A percentile compares a stretch with the other conserved stretches of the same genome.
phyloP scores from a whole-genome alignment of 2,329 filamentous ascomycete species.

The Cladophialophora bantiana region DNA sequence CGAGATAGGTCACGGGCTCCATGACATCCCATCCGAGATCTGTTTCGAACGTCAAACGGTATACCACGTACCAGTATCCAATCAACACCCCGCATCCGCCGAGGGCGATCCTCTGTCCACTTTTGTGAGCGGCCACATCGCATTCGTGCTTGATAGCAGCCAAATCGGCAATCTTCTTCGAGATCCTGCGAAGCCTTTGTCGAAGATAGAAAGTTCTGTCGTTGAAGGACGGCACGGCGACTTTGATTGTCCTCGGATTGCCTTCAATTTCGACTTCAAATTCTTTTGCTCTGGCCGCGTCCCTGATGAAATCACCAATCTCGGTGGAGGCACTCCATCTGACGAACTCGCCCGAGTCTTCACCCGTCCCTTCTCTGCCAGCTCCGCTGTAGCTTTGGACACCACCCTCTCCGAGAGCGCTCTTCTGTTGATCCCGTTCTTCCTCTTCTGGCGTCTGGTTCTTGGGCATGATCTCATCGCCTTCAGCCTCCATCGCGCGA shows the following conservation, averaged over 20 bases:
- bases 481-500: conserved; percentile 75
- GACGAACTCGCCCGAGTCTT: conserved; percentile 69
- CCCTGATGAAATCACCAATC: conserved; percentile 91
- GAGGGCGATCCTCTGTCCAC: conserved; percentile 79
- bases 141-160: conserved; percentile 81
- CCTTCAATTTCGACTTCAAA: conserved; percentile 86
- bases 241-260: conserved; percentile 69
- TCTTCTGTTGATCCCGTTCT: conserved; percentile 53
- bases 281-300: conserved; percentile 82
- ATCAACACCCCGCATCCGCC: conserved; percentile 76
- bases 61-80: conserved; percentile 83
- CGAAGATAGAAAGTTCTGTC: conserved; percentile 91
- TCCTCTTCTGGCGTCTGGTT: conserved; percentile 48
- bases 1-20: conserved; percentile 64
- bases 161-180: conserved; percentile 70
- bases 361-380: conserved; percentile 64
- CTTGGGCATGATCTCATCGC: conserved; percentile 59
- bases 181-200: conserved; percentile 75
- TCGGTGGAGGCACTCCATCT: conserved; percentile 89
- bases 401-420: conserved; percentile 61
- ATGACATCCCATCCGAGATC: conserved; percentile 81
- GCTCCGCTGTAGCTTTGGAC: conserved; percentile 76
- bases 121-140: conserved; percentile 76
- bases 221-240: conserved; percentile 84
- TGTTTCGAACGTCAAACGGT: conserved; percentile 71